Evolutionary conservation across 352 stramenopile genomes (phyloP).

Genomic region (Globisporangium radiosum): DNA sequence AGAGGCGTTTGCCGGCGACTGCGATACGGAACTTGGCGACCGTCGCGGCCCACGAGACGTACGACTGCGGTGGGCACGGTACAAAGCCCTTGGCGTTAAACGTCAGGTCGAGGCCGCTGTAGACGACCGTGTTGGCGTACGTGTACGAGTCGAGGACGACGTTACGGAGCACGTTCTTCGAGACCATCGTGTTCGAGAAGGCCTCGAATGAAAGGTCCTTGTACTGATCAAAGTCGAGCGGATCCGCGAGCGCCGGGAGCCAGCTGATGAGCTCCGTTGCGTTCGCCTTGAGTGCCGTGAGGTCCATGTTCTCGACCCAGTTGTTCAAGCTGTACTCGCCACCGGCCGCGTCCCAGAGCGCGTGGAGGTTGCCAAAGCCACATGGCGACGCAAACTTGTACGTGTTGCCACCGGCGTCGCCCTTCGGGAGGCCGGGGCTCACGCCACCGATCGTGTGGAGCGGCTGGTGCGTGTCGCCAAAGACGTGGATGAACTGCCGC

Average conservation of each 20-base stretch:
- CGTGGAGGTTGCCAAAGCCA: conserved; percentile 54
- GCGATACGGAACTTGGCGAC: conserved; percentile 45
- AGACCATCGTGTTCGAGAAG: conserved; percentile 25
- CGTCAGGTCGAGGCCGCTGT: conserved; percentile 29
- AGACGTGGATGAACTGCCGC: conserved; percentile 69
- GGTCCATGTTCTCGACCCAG: conserved; percentile 22
- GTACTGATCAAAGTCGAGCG: conserved; percentile 35
- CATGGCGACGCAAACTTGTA: conserved; percentile 48
- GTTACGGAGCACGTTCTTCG: conserved; percentile 20
- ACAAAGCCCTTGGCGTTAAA: conserved; percentile 10
- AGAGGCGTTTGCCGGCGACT: conserved; percentile 42
- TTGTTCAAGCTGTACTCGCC: conserved; percentile 48
- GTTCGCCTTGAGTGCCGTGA: conserved; percentile 20
- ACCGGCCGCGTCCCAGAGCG: conserved; percentile 54
- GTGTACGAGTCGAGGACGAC: conserved; percentile 42
- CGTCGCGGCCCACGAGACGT: conserved; percentile 23
- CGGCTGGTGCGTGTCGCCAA: conserved; percentile 57
- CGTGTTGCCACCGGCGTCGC: conserved; percentile 53
- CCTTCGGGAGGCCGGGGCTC: conserved; percentile 33
- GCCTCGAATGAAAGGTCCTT: conserved; percentile 24
- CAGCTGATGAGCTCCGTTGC: conserved; percentile 39
- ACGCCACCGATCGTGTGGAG: conserved; percentile 47
- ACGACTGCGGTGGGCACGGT: conserved; percentile 21
- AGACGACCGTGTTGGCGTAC: conserved; percentile 32
- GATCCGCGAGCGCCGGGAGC: conserved; percentile 25